These are phyloP conservation scores for Solanum bulbocastanum DNA, from an alignment of 257 asterid species.

Conservation along the genomic window DNA sequence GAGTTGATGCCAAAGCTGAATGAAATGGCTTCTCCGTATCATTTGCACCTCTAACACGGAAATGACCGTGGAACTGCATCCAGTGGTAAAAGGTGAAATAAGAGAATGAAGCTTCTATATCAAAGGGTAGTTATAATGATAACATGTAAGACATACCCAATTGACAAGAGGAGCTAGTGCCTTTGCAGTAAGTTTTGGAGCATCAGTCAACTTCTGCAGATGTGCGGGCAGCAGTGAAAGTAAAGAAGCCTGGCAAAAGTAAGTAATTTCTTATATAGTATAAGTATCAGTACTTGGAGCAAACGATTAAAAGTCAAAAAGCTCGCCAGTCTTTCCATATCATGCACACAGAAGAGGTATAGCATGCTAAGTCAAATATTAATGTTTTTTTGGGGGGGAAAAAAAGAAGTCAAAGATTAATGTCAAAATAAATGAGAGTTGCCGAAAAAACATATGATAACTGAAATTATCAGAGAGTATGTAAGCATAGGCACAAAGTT, in stretches of 20 bases:
- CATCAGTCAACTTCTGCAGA: slow-evolving; percentile 56
- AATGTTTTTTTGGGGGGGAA: neutral
- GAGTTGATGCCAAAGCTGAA: slow-evolving; percentile 54
- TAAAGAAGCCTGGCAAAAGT: slow-evolving; percentile 72
- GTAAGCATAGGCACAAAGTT: neutral
- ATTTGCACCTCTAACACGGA: slow-evolving; percentile 47
- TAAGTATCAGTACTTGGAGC: neutral
- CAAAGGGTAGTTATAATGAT: neutral
- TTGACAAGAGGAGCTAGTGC: slow-evolving; percentile 49
- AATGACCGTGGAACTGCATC: slow-evolving; percentile 56
- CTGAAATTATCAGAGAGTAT: neutral
- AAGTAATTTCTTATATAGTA: slow-evolving; percentile 2
- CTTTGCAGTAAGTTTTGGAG: slow-evolving; percentile 53
- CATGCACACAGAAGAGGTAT: neutral
- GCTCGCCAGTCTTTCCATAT: neutral
- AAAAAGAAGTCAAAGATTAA: neutral
- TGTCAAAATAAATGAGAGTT: neutral
- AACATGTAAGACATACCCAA: slow-evolving; percentile 51
- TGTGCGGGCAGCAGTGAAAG: slow-evolving; percentile 75
- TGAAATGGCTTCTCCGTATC: slow-evolving; percentile 48
- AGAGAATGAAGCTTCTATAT: neutral
- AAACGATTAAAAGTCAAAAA: neutral
- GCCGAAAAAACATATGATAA: neutral
- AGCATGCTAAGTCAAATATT: neutral
- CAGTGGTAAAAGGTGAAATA: slow-evolving; percentile 12